Evolutionary conservation across 2,329 filamentous ascomycete genomes (phyloP), one percentile per base, ranked within the genome.

Genomic region (Cytospora piceae): DNA sequence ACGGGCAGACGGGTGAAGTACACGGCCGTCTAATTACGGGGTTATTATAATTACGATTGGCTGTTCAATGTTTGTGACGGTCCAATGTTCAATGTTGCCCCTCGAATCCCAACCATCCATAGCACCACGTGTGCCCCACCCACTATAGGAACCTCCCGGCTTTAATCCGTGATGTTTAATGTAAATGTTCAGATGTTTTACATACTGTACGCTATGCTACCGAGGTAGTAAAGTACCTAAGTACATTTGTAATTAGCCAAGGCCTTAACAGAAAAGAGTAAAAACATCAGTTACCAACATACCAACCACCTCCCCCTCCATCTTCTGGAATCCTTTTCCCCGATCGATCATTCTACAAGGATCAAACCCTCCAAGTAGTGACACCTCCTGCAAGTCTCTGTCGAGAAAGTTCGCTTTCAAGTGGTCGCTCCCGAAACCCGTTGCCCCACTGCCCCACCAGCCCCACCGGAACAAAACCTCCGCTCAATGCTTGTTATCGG

Each of bases 61-160:
- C 39, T 42, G 17, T 1, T 29, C 3, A 29, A 29, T 29, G 27
- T 29, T 29, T 22, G 22, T 14, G 11, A 3, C 46, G 24, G n/a
- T 49, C 27, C 3, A 29, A 29, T 29, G 27, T 49, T 12, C 39
- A 62, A 56, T 32, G 39, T 39, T 63, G 53, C 61, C 51, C 61
- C 24, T 58, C 61, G 9, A 24, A 12, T 12, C 46, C 11, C 61
- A 57, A 57, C 61, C 61, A 63, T 63, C 39, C 42, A 51, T 8
- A 22, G n/a, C n/a, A 22, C 53, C 61, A 63, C 61, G 61, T 63
- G 61, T 63, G 61, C 61, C 61, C 53, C 61, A 54, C 24, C 51
- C 61, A 54, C 24, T 37, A 46, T 42, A 56, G 27, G 60, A 62
- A 56, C 12, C 53, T 17, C 52, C 29, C 52, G 49, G 53, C 17